Conservation (phyloP, 164 flowering plant genomes). For the Annona cherimola region DNA sequence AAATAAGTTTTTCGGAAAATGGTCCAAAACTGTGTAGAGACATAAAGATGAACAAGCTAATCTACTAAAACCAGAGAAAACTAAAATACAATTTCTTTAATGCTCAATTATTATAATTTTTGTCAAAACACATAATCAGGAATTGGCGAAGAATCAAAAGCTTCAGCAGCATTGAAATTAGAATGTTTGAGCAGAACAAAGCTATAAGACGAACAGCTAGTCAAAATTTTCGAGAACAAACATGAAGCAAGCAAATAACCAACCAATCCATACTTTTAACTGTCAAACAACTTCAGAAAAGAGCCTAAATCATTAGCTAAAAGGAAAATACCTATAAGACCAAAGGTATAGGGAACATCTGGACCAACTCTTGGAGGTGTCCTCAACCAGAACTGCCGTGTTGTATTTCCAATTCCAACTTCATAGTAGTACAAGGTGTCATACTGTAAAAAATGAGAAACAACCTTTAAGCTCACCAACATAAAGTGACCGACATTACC, state of each 20-base stretch:
- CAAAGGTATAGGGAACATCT: constrained; percentile 46
- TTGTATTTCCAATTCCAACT: constrained; percentile 24
- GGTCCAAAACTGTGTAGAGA: no score
- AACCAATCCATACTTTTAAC: neutral
- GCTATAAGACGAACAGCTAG: neutral
- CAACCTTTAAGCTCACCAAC: neutral
- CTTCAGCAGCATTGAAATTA: no score
- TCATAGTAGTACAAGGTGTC: constrained; percentile 36
- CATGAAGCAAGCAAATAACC: neutral
- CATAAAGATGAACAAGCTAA: no score
- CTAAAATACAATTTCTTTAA: no score
- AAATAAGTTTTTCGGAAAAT: no score
- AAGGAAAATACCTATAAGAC: constrained; percentile 33
- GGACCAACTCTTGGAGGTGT: constrained; percentile 49
- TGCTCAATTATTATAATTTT: no score
- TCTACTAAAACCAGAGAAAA: no score
- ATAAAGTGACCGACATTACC: neutral
- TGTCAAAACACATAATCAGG: no score
- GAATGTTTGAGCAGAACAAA: no score
- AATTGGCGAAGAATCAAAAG: no score
- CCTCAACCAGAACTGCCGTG: constrained; percentile 34
- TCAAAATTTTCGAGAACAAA: neutral
- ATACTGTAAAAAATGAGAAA: constrained; percentile 19
- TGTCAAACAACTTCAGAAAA: neutral
- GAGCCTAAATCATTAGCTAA: neutral